Evolutionary conservation across 331 rosid species (phyloP).

Genomic region (Stylosanthes scabra): DNA sequence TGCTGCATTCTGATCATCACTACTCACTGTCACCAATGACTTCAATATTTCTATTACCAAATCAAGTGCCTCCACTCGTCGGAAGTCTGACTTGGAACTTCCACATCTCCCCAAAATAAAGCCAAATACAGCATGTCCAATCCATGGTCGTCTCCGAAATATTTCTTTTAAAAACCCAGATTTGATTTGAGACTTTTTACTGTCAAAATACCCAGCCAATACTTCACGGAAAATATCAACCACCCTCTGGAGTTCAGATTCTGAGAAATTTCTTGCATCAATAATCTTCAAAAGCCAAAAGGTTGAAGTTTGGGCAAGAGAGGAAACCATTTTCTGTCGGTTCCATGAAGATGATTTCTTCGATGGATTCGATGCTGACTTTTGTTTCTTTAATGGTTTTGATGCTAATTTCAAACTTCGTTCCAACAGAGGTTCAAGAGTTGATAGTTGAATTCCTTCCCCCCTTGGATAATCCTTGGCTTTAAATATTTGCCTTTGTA

Average conservation of each 20-base stretch:
- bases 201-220: constrained; percentile 64
- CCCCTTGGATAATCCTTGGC: constrained; percentile 87
- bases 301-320: constrained; percentile 81
- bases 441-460: constrained; percentile 65
- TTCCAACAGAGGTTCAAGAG: constrained; percentile 79
- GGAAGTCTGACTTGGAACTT: constrained; percentile 74
- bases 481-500: constrained; percentile 81
- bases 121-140: constrained; percentile 71
- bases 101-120: constrained; percentile 75
- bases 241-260: constrained; percentile 62
- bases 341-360: constrained; percentile 72
- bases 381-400: constrained; percentile 76
- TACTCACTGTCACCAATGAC: constrained; percentile 46
- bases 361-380: constrained; percentile 59
- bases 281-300: constrained; percentile 88
- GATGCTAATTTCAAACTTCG: constrained; percentile 86
- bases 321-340: constrained; percentile 71
- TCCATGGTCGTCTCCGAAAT: constrained; percentile 77
- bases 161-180: constrained; percentile 80
- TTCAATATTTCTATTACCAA: constrained; percentile 67
- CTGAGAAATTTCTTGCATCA: constrained; percentile 68
- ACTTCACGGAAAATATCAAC: constrained; percentile 62
- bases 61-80: constrained; percentile 85
- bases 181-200: constrained; percentile 83
- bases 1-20: constrained; percentile 48